phyloP scores from a whole-genome alignment of 108 stramenopile species.

The Pseudonitzschia delicatissima region DNA sequence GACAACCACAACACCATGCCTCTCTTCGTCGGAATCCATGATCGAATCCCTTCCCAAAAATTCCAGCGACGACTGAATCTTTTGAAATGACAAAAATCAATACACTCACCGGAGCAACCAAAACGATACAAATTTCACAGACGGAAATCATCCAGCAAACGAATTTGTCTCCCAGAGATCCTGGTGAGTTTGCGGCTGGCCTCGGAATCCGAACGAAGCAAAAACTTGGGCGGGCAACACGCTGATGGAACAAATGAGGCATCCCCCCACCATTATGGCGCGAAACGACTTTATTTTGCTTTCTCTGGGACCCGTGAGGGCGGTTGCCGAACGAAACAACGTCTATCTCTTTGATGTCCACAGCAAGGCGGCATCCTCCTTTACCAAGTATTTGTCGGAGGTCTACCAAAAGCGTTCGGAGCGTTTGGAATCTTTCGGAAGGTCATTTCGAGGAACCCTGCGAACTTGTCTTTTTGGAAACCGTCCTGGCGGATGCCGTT shows the following conservation, averaged over 20 bases:
- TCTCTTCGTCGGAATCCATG: too few relatives aligned
- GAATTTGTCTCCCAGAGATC: slow-evolving; percentile 69
- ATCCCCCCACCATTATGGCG: slow-evolving; percentile 69
- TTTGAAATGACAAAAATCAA: slow-evolving; percentile 30
- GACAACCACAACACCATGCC: neutral
- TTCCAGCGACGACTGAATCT: neutral
- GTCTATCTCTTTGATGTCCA: slow-evolving; percentile 81
- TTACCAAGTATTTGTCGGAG: slow-evolving; percentile 38
- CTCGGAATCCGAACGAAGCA: slow-evolving; percentile 17
- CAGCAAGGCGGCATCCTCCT: slow-evolving; percentile 41
- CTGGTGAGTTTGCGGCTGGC: slow-evolving; percentile 67
- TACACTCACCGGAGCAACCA: slow-evolving; percentile 20
- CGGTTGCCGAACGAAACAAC: slow-evolving; percentile 51
- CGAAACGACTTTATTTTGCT: slow-evolving; percentile 64
- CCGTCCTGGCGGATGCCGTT: slow-evolving; percentile 69
- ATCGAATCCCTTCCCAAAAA: neutral
- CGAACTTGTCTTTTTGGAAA: slow-evolving; percentile 82
- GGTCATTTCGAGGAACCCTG: slow-evolving; percentile 35
- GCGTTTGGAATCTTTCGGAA: slow-evolving; percentile 15
- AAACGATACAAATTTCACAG: slow-evolving; percentile 28
- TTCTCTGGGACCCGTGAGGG: slow-evolving; percentile 75
- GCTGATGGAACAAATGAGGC: slow-evolving; percentile 33
- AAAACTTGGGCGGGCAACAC: slow-evolving; percentile 9
- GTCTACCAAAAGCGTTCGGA: slow-evolving; percentile 27
- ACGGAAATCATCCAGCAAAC: slow-evolving; percentile 57